Evolutionary conservation across 352 stramenopile genomes (phyloP).

Genomic region (Pythium brachiatum): DNA sequence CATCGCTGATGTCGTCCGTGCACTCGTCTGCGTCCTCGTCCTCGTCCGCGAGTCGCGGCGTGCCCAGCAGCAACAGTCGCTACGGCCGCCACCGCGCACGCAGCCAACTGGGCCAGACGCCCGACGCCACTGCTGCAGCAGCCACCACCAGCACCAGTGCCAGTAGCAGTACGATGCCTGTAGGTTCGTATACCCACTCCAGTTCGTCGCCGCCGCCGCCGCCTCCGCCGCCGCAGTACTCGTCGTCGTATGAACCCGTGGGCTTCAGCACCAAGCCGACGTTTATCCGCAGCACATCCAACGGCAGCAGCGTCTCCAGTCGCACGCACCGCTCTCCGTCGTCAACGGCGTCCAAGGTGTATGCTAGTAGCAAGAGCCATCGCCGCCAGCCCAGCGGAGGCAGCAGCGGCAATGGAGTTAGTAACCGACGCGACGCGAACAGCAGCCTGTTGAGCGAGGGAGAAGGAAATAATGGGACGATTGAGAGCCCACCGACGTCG

Average conservation of each 20-base stretch:
- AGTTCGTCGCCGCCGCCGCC: conserved; percentile 15
- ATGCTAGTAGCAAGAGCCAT: neutral
- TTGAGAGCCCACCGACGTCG: conserved; percentile 24
- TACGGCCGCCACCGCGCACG: conserved; percentile 26
- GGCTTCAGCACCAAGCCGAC: conserved; percentile 18
- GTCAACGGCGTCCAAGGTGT: neutral
- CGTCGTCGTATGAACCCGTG: conserved; percentile 16
- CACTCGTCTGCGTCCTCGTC: conserved; percentile 5
- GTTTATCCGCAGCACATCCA: conserved; percentile 20
- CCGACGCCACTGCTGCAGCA: neutral
- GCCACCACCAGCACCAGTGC: conserved; percentile 6
- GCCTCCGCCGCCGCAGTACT: conserved; percentile 19
- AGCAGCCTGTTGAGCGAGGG: conserved; percentile 17
- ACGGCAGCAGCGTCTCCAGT: conserved; percentile 12
- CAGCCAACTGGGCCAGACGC: conserved; percentile 23
- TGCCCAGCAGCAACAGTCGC: conserved; percentile 25
- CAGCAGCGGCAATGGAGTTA: neutral
- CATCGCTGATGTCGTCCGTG: conserved; percentile 8
- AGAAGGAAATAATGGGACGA: conserved; percentile 11
- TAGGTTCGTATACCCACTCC: neutral
- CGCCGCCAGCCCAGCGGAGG: conserved; percentile 6
- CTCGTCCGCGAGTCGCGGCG: conserved; percentile 2
- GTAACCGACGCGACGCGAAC: conserved; percentile 20
- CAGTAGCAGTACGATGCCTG: conserved; percentile 5
- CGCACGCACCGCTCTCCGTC: conserved; percentile 20